phyloP scores from a whole-genome alignment of 306 rosid species.

The Dicorynia guianensis region DNA sequence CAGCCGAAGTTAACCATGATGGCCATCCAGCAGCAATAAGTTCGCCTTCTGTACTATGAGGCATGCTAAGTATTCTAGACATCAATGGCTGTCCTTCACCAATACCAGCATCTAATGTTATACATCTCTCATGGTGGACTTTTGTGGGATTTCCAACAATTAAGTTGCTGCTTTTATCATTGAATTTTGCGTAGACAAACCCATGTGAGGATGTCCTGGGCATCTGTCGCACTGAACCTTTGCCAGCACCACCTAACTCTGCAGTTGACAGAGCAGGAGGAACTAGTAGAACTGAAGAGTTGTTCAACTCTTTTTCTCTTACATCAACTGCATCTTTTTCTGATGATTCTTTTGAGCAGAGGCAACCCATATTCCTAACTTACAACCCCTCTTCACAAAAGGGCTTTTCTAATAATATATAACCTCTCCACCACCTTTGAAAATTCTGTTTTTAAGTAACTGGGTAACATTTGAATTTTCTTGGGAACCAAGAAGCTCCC shows the following conservation, averaged over 20 bases:
- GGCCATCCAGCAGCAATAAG: slow-evolving; percentile 76
- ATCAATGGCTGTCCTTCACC: slow-evolving; percentile 46
- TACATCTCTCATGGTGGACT: slow-evolving; percentile 45
- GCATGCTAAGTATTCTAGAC: slow-evolving; percentile 68
- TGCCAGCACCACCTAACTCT: slow-evolving; percentile 40
- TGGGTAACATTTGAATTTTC: slow-evolving; percentile 48
- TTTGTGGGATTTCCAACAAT: slow-evolving; percentile 33
- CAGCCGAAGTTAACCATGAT: slow-evolving; percentile 83
- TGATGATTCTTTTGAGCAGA: slow-evolving; percentile 75
- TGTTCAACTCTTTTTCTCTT: slow-evolving; percentile 50
- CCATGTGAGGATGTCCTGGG: slow-evolving; percentile 54
- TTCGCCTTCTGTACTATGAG: slow-evolving; percentile 45
- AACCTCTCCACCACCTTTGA: slow-evolving; percentile 1
- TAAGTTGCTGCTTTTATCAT: slow-evolving; percentile 44
- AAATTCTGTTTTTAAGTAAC: slow-evolving; percentile 36
- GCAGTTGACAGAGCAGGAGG: slow-evolving; percentile 64
- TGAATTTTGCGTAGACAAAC: slow-evolving; percentile 23
- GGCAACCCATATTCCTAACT: slow-evolving; percentile 78
- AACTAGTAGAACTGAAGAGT: slow-evolving; percentile 67
- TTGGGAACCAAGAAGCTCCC: slow-evolving; percentile 64
- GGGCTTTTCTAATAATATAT: slow-evolving; percentile 19
- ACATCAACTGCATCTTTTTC: slow-evolving; percentile 52
- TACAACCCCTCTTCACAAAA: slow-evolving; percentile 25
- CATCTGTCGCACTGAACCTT: slow-evolving; percentile 43
- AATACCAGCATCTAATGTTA: slow-evolving; percentile 39